Evolutionary conservation across 164 flowering plant species (phyloP), one percentile per base, ranked within the genome.

Genomic region (Stephania yunnanensis): DNA sequence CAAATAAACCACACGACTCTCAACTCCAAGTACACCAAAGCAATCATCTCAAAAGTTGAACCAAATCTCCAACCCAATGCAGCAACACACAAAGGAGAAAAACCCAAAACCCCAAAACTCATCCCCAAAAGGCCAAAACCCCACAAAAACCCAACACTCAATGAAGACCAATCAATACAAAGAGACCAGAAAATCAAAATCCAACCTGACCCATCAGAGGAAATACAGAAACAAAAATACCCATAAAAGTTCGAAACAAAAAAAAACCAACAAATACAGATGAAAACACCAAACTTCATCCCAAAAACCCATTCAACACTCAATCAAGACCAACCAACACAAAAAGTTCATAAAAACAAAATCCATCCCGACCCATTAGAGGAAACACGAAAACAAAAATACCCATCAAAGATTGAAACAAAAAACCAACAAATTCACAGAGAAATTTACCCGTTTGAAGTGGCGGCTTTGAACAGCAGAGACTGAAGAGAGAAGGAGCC

Each of bases 401-500:
- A 46, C 65, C 65, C 10, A 70, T n/a, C 15, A 42, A 73, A 48
- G 36, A 4, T 36, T 36, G 42, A 36, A 36, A 36, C 42, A 66
- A 58, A 17, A 19, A 58, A 58, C 3, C n/a, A 5, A 58, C 17
- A 58, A 15, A 58, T 19, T 15, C 19, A 58, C 4, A 15, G 6
- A 58, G 19, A 15, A 19, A 29, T 46, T 8, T 83, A 92, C 97
- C 94, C 85, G 77, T 87, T 81, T 10, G 85, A 29, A 63, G 79
- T 19, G 48, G 80, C 30, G 3, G 81, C 83, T 25, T 72, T 82
- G 78, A 86, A 69, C 76, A 91, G 69, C 61, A 91, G 84, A 45
- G 94, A 86, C 82, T 95, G 94, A 48, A 92, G 80, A 68, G 94
- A 78, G 76, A 91, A 86, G 46, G 92, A 83, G 44, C 94, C 95